Percentiles rank a stretch among this genome's conserved stretches.
Conservation (phyloP, 2,329 filamentous ascomycete genomes). For the Ophiostoma piceae region DNA sequence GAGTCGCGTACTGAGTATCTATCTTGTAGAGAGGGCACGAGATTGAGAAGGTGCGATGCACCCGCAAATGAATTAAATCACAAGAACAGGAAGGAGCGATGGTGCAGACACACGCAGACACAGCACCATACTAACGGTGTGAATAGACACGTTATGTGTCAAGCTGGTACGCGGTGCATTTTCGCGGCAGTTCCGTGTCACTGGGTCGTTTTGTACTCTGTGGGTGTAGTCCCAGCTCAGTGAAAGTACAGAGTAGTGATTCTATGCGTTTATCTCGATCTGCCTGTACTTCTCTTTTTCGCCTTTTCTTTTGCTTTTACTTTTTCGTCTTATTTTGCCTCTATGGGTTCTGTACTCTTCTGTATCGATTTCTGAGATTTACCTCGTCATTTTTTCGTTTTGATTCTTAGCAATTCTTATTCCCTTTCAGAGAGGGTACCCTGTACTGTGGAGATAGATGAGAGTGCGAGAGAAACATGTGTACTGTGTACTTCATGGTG, state of each 20-base stretch:
- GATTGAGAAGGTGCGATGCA: background rate
- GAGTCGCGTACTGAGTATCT: conserved; percentile 4
- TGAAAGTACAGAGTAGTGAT: background rate
- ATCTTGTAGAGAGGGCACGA: background rate
- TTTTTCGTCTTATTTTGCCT: background rate
- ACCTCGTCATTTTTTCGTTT: background rate
- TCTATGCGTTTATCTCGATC: background rate
- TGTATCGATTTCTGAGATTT: background rate
- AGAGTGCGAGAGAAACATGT: background rate
- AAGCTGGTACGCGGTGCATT: too few relatives aligned
- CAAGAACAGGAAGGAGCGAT: background rate
- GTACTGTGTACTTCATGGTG: background rate
- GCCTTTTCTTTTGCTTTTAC: background rate
- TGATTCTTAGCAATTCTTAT: background rate
- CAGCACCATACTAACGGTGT: background rate
- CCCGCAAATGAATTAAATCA: background rate
- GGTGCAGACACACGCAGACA: background rate
- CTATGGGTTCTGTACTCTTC: too few relatives aligned
- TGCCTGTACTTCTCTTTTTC: background rate
- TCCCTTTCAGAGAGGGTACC: background rate
- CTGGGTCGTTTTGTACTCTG: background rate
- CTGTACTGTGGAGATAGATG: background rate
- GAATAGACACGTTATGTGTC: background rate
- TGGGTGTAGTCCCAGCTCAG: background rate
- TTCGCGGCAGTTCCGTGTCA: background rate